Percentiles rank a stretch among this genome's conserved stretches.
Conservation (phyloP, 2,329 filamentous ascomycete species). For the Curvularia hawaiiensis region DNA sequence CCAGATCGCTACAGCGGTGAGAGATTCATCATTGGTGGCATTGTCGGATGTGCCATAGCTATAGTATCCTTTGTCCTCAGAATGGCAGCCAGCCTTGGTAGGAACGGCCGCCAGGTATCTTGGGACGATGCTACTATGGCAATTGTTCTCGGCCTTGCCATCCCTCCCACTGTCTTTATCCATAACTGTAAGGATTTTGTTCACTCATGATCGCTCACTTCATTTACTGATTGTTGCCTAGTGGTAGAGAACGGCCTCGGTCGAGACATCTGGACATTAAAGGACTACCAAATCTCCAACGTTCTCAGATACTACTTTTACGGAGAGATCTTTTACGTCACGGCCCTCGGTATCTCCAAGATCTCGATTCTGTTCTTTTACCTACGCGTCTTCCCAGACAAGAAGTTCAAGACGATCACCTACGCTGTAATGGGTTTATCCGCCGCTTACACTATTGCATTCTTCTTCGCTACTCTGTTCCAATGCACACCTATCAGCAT, state of each 20-base stretch:
- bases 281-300: constrained; percentile 47
- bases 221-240: constrained; percentile 7
- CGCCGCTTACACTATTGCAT: constrained; percentile 45
- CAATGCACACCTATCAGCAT: constrained; percentile 57
- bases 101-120: constrained; percentile 42
- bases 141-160: constrained; percentile 43
- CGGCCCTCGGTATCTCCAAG: constrained; percentile 36
- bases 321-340: constrained; percentile 45
- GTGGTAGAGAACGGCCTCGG: constrained; percentile 50
- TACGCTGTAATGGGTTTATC: constrained; percentile 36
- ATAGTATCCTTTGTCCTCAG: constrained; percentile 42
- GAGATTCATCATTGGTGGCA: constrained; percentile 35
- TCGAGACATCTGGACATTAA: constrained; percentile 59
- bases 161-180: constrained; percentile 30
- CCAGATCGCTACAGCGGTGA: constrained; percentile 43
- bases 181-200: constrained; percentile 1
- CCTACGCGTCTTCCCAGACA: constrained; percentile 42
- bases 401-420: constrained; percentile 30
- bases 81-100: constrained; percentile 42
- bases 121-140: constrained; percentile 48
- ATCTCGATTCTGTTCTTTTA: constrained; percentile 45
- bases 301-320: constrained; percentile 44
- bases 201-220: too few relatives aligned
- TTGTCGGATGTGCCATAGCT: constrained; percentile 39
- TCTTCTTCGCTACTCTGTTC: constrained; percentile 56